Percentiles rank a stretch among this genome's conserved stretches.
Evolutionary conservation across 352 stramenopile genomes (phyloP).

Genomic region (Globisporangium barbulae): DNA sequence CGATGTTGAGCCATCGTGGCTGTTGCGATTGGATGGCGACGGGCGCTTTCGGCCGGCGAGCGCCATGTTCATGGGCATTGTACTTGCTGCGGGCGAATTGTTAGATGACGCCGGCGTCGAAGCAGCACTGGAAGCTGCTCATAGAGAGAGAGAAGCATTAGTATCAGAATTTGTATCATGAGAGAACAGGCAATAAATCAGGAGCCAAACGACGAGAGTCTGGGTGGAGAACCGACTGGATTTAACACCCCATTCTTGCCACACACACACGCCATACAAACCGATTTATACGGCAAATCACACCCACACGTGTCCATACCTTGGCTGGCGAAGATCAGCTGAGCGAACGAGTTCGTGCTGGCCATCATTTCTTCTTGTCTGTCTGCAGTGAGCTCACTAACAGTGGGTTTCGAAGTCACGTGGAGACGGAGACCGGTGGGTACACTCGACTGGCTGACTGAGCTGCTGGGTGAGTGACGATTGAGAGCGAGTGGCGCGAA

Average conservation of each 20-base stretch:
- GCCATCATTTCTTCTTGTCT: not conserved
- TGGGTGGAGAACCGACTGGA: not conserved
- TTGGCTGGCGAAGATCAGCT: conserved; percentile 7
- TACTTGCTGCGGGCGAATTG: not conserved
- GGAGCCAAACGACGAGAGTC: not conserved
- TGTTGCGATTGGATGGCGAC: not conserved
- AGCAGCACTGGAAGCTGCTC: not conserved
- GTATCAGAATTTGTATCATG: not conserved
- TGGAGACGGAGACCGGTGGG: not conserved
- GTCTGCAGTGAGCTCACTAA: not conserved
- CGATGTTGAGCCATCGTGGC: not conserved
- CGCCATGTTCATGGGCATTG: not conserved
- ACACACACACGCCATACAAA: not conserved
- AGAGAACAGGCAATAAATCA: not conserved
- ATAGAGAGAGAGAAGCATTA: not conserved
- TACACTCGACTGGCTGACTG: not conserved
- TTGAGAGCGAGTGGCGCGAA: not conserved
- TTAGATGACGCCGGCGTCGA: not conserved
- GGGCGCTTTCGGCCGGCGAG: not conserved
- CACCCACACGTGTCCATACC: not conserved
- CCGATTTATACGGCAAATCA: not conserved
- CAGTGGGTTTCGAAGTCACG: not conserved
- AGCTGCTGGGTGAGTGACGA: too few relatives aligned
- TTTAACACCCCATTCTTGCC: not conserved
- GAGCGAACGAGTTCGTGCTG: conserved; percentile 2